Evolutionary conservation across 1,284 basidiomycete genomes (phyloP).

Genomic region (Stygiomarasmius scandens): DNA sequence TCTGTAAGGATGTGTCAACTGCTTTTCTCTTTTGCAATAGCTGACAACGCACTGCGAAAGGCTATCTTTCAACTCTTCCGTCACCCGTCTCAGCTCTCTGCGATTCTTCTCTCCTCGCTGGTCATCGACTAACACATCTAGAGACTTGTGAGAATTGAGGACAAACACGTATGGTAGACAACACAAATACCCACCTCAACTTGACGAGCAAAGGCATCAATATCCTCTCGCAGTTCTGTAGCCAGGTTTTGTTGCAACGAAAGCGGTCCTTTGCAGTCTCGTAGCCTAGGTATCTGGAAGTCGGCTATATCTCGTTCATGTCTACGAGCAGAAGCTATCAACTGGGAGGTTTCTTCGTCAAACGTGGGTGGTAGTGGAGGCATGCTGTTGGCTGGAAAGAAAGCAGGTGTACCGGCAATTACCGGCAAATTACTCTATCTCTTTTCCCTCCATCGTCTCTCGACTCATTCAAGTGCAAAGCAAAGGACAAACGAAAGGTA

Average conservation of each 20-base stretch:
- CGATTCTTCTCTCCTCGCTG: conserved; percentile 59
- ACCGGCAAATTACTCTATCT: neutral
- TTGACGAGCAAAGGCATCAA: conserved; percentile 61
- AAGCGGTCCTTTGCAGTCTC: conserved; percentile 66
- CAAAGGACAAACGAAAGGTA: neutral
- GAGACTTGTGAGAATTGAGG: conserved; percentile 43
- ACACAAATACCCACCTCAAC: conserved; percentile 62
- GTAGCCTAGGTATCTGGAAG: conserved; percentile 77
- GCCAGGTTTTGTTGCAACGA: conserved; percentile 71
- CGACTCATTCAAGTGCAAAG: neutral
- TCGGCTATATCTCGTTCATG: conserved; percentile 64
- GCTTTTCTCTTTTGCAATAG: neutral
- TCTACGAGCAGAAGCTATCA: conserved; percentile 56
- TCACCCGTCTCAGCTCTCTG: conserved; percentile 51
- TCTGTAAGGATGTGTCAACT: conserved; percentile 35
- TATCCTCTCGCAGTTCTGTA: conserved; percentile 75
- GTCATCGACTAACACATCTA: conserved; percentile 70
- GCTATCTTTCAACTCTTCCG: conserved; percentile 47
- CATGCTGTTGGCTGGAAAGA: conserved; percentile 42
- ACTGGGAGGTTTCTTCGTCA: conserved; percentile 49
- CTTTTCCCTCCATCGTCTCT: neutral
- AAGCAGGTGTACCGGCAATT: neutral
- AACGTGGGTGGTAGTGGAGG: conserved; percentile 60
- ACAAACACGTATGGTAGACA: conserved; percentile 11
- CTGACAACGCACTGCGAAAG: conserved; percentile 51